Base-by-base conservation (phyloP, 805 yeast genomes). In the Candida qinlingensis region DNA sequence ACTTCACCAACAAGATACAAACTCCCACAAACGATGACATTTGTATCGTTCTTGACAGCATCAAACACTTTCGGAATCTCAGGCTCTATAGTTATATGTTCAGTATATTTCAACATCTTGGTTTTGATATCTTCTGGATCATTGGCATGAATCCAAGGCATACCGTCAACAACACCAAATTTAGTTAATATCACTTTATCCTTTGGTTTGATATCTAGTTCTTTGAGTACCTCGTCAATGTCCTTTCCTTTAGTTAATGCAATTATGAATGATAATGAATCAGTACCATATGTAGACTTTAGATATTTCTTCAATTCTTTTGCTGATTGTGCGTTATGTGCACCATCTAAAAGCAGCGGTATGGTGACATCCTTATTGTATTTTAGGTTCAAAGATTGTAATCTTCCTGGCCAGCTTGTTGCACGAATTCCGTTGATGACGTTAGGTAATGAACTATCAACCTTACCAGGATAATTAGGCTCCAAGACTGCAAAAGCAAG, bases 271-370 rank as follows among this genome's bases (percentile, higher is more conserved):
- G 54, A 76, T 67, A 52, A 52, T 3, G 59, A 55, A 1, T 40
- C 25, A 2, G 30, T 37, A 1, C 64, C 59, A 37, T 59, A 51
- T 1, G 48, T 39, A 1, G 50, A 37, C 6, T 71, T 64, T 2
- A 90, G 65, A 60, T 72, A 88, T 37, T 72, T 72, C 0, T 75
- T 76, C 31, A 94, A 69, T 58, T 85, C 88, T n/a, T 68, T 65
- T 0, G 97, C 94, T 0, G 97, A 96, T 51, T 83, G 80, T 6
- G 80, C 81, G 62, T 94, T 94, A 63, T 94, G 98, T 0, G 98
- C 97, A 3, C 98, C 98, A 67, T 92, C 98, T 2, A 94, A 59
- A 4, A 94, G 65, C 0, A 81, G 64, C 1, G 57, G 53, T 0
- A 72, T 45, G 3, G 63, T 56, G 7, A 9, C 8, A 1, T 45